A percentile compares a stretch with the other conserved stretches of the same genome.
Conservation (phyloP, 345 rosid genomes). For the Anacardium occidentale region DNA sequence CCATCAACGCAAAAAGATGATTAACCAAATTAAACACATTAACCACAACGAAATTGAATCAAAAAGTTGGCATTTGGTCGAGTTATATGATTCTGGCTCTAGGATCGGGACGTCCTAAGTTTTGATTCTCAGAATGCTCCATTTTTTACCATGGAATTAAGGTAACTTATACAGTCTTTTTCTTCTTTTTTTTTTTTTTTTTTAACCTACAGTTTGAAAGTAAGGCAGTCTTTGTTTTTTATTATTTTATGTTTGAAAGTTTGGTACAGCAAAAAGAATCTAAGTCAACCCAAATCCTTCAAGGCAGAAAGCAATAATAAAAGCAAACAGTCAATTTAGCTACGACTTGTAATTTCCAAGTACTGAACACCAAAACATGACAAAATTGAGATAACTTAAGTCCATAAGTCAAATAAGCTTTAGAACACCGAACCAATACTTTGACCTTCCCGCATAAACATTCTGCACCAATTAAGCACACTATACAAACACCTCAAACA, state of each 20-base stretch:
- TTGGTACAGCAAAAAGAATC: neutral
- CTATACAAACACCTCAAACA: neutral
- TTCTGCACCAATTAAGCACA: neutral
- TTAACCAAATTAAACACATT: too few species aligned
- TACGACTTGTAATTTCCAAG: too few species aligned
- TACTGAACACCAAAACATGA: neutral
- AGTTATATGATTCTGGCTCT: too few species aligned
- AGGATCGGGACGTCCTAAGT: too few species aligned
- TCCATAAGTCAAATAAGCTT: slow-evolving; percentile 2
- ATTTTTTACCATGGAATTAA: neutral
- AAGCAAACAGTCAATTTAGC: too few species aligned
- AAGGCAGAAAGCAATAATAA: too few species aligned
- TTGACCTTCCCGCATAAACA: neutral
- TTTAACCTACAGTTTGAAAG: neutral
- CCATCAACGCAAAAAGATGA: too few species aligned
- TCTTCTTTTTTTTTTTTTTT: neutral
- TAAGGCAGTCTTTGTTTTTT: too few species aligned
- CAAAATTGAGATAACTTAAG: neutral
- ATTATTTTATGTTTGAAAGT: neutral
- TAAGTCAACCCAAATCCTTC: too few species aligned
- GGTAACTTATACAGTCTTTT: neutral
- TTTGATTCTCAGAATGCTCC: slow-evolving; percentile 29
- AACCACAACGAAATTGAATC: too few species aligned
- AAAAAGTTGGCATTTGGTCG: too few species aligned
- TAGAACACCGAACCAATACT: neutral